phyloP scores from a whole-genome alignment of 208 protist species.

The Naegleria lovaniensis region DNA sequence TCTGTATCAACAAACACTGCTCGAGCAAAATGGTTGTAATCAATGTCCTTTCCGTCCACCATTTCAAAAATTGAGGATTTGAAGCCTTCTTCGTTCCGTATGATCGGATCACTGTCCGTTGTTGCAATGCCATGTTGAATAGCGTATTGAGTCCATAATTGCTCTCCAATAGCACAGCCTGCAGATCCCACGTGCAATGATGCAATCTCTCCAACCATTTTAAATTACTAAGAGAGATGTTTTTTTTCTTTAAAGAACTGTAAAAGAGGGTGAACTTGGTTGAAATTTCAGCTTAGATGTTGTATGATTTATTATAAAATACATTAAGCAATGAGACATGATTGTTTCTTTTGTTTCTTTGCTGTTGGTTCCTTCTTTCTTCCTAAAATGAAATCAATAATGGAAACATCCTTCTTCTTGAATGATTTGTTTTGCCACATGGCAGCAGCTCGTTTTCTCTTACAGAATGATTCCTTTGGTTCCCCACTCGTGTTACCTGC shows the following conservation, averaged over 20 bases:
- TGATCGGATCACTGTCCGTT: conserved; percentile 42
- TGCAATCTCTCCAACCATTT: too few relatives aligned
- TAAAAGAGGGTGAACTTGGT: too few relatives aligned
- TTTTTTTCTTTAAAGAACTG: too few relatives aligned
- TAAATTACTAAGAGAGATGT: too few relatives aligned
- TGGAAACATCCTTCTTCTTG: neutral
- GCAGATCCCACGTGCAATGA: too few relatives aligned
- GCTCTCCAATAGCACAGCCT: conserved; percentile 81
- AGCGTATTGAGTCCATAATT: conserved; percentile 87
- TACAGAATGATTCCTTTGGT: neutral
- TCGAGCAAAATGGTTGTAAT: conserved; percentile 87
- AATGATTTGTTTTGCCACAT: neutral
- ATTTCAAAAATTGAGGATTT: conserved; percentile 77
- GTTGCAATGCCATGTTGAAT: conserved; percentile 80
- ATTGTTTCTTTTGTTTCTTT: neutral
- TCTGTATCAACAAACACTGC: conserved; percentile 92
- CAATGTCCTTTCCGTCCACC: too few relatives aligned
- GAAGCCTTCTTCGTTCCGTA: conserved; percentile 52
- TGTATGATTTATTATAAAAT: too few relatives aligned
- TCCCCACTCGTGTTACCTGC: neutral
- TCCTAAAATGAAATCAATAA: neutral
- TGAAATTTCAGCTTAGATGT: too few relatives aligned
- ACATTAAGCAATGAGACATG: neutral
- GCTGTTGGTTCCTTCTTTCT: neutral
- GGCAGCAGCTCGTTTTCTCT: neutral